Conservation (phyloP, 192 early-diverging fungal species). For the Geranomyces michiganensis region DNA sequence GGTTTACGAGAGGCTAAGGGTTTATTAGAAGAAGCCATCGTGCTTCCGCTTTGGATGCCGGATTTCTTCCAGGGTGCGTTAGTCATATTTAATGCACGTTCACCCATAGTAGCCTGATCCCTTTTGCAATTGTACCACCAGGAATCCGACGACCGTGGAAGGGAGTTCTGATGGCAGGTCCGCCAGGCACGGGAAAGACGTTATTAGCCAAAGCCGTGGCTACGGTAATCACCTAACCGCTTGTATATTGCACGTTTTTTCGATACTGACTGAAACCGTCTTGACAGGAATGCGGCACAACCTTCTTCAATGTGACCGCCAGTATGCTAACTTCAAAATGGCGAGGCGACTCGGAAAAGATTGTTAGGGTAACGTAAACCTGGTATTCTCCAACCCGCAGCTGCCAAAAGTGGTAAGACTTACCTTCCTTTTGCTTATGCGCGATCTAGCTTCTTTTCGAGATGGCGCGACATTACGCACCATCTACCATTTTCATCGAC, state of each 20-base stretch:
- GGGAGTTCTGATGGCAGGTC: constrained; percentile 67
- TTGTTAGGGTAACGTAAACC: constrained; percentile 61
- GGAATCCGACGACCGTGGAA: constrained; percentile 63
- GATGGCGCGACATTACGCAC: constrained; percentile 64
- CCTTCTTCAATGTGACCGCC: constrained; percentile 68
- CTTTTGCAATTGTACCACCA: background rate
- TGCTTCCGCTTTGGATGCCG: constrained; percentile 69
- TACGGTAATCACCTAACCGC: constrained; percentile 41
- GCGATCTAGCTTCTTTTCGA: constrained; percentile 61
- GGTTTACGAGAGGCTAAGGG: constrained; percentile 60
- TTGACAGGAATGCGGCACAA: constrained; percentile 63
- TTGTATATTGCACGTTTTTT: background rate
- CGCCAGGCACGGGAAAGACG: constrained; percentile 68
- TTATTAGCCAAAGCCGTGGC: constrained; percentile 67
- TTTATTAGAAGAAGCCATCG: constrained; percentile 66
- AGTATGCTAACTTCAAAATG: constrained; percentile 64
- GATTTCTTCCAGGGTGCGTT: constrained; percentile 59
- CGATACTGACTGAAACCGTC: background rate
- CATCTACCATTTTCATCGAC: constrained; percentile 68
- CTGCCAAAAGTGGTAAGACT: no score
- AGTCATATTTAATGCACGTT: background rate
- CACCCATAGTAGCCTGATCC: background rate
- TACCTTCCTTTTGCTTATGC: no score
- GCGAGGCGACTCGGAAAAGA: constrained; percentile 67
- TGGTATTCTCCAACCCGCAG: constrained; percentile 1